A percentile compares a stretch with the other conserved stretches of the same genome.
phyloP scores from a whole-genome alignment of 345 rosid genomes.

The Euphorbia lathyris region DNA sequence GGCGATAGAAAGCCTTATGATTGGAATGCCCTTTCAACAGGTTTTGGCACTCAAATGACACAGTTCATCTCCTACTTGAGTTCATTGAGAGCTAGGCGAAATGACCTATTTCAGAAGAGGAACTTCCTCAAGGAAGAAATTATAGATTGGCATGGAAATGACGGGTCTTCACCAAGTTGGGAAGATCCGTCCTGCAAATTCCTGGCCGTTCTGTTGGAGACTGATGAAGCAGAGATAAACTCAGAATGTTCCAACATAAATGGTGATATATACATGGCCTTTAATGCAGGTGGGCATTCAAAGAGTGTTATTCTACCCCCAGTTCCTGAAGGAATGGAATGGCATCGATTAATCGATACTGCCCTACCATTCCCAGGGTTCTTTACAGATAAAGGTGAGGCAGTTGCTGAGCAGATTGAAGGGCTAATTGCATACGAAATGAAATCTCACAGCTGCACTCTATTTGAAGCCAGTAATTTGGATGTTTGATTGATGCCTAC shows the following conservation, averaged over 20 bases:
- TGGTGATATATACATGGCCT: conserved; percentile 62
- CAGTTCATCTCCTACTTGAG: conserved; percentile 70
- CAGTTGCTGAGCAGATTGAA: conserved; percentile 41
- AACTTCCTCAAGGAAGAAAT: conserved; percentile 63
- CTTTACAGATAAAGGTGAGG: conserved; percentile 55
- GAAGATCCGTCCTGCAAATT: conserved; percentile 62
- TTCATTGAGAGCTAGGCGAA: conserved; percentile 55
- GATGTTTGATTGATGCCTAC: conserved; percentile 31
- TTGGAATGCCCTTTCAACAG: conserved; percentile 62
- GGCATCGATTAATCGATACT: conserved; percentile 73
- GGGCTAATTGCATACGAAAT: conserved; percentile 54
- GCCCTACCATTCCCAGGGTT: conserved; percentile 83
- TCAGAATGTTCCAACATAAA: conserved; percentile 31
- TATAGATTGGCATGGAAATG: conserved; percentile 72
- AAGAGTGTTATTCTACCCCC: conserved; percentile 55
- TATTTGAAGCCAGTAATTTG: conserved; percentile 60
- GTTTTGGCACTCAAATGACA: conserved; percentile 63
- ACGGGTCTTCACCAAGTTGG: conserved; percentile 74
- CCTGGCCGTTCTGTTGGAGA: conserved; percentile 69
- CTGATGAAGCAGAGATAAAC: conserved; percentile 33
- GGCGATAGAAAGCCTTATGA: conserved; percentile 50
- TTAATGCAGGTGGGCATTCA: conserved; percentile 48
- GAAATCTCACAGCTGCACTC: conserved; percentile 75
- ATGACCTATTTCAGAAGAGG: conserved; percentile 64
- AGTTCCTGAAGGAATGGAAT: conserved; percentile 49